Evolutionary conservation across 2,329 filamentous ascomycete species (phyloP), one percentile per base, ranked within the genome.

Genomic region (Coniochaeta pulveracea): DNA sequence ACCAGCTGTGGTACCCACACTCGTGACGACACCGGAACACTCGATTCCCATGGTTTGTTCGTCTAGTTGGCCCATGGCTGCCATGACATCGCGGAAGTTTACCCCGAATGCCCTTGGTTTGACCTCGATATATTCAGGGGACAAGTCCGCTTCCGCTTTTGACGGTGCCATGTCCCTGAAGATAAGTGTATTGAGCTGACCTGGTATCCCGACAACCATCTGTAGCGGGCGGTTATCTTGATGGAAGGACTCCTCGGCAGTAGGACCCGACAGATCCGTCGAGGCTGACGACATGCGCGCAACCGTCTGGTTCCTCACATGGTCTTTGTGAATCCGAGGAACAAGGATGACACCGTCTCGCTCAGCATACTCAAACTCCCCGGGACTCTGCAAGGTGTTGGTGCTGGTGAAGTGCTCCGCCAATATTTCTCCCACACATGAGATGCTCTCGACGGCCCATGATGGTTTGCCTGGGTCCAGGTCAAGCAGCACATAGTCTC

Each of bases 51-150:
- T 44, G 23, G 3, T 29, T 12, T 39, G 37, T 16, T 40, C 37
- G 8, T 37, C 37, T 14, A 49, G 39, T n/a, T 48, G 44, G 15
- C 42, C 43, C 39, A 45, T 43, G 5, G 54, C 11, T 10, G 16
- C 26, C 26, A 61, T 44, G 10, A 59, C 49, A 38, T 63, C 59
- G 5, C 45, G 42, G 36, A 58, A 59, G 39, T 58, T 60, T 16
- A 61, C 32, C 16, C 56, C 58, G n/a, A 45, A 44, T 1, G 55
- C 53, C 32, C 45, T 42, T 0, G 48, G 36, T 19, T 55, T 43
- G 12, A 60, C 42, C 34, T 60, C 51, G 15, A 60, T 36, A 11
- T 47, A 41, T 33, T 52, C 47, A 8, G 41, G 42, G 2, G 35
- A 14, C 4, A 37, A 33, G 2, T 26, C 30, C 15, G 36, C 27